Conservation (phyloP, 2,329 filamentous ascomycete species). For the Monosporascus sp. region DNA sequence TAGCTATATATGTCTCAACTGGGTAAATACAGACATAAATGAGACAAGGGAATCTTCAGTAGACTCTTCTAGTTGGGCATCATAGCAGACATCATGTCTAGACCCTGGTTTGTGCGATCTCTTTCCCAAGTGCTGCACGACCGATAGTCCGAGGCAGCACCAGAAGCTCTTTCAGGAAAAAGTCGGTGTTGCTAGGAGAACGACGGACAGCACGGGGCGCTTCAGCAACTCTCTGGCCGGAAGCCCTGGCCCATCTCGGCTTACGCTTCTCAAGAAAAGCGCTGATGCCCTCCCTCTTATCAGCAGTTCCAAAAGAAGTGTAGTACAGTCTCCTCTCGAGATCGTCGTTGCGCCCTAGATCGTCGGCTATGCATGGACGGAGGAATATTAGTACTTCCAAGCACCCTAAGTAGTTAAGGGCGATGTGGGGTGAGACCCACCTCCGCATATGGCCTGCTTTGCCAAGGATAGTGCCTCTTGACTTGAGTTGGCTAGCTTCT, state of each 20-base stretch:
- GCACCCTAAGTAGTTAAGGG: too few species aligned
- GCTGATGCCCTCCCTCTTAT: slow-evolving; percentile 24
- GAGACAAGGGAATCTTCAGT: background rate
- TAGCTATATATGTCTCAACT: background rate
- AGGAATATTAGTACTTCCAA: too few species aligned
- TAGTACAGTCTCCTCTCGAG: slow-evolving; percentile 31
- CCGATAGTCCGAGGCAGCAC: background rate
- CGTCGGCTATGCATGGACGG: slow-evolving; percentile 14
- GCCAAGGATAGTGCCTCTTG: slow-evolving; percentile 21
- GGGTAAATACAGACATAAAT: background rate
- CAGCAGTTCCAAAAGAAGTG: slow-evolving; percentile 27
- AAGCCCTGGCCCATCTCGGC: background rate
- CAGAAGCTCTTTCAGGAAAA: background rate
- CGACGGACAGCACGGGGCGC: background rate
- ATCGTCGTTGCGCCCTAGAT: slow-evolving; percentile 23
- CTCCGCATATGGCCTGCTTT: slow-evolving; percentile 25
- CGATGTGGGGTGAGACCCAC: slow-evolving; percentile 5
- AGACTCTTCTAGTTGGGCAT: background rate
- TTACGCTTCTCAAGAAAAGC: slow-evolving; percentile 25
- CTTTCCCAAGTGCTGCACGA: background rate
- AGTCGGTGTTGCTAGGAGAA: background rate
- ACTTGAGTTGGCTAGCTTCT: slow-evolving; percentile 18
- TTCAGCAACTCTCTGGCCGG: background rate
- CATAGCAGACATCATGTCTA: background rate
- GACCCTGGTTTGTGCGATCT: background rate